A percentile compares a stretch with the other conserved stretches of the same genome.
Evolutionary conservation across 352 stramenopile genomes (phyloP).

Genomic region (Phytopythium montanum): DNA sequence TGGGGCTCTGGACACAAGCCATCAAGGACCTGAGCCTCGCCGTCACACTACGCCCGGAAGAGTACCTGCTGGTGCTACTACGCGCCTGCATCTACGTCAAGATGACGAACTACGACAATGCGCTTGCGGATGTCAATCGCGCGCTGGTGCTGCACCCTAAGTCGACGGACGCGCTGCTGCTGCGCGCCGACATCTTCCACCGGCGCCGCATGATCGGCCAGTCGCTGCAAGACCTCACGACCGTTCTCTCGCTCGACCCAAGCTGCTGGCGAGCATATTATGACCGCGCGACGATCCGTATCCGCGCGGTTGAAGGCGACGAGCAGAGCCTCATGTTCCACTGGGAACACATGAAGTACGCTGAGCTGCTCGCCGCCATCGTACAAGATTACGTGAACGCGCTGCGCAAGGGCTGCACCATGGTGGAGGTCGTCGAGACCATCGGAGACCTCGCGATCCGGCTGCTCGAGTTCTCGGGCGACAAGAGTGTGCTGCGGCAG

Average conservation of each 20-base stretch:
- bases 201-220: slow-evolving; percentile 35
- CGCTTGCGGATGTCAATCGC: slow-evolving; percentile 52
- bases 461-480: slow-evolving; percentile 61
- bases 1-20: slow-evolving; percentile 70
- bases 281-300: slow-evolving; percentile 63
- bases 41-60: slow-evolving; percentile 39
- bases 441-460: slow-evolving; percentile 65
- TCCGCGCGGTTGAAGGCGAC: slow-evolving; percentile 61
- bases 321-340: slow-evolving; percentile 59
- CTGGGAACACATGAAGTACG: slow-evolving; percentile 67
- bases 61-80: slow-evolving; percentile 54
- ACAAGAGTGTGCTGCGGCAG: slow-evolving; percentile 53
- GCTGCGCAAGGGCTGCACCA: slow-evolving; percentile 61
- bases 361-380: slow-evolving; percentile 51
- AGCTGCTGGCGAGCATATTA: slow-evolving; percentile 80
- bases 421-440: slow-evolving; percentile 73
- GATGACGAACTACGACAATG: slow-evolving; percentile 47
- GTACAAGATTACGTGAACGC: slow-evolving; percentile 77
- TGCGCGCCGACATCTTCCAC: slow-evolving; percentile 66
- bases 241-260: slow-evolving; percentile 50
- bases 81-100: slow-evolving; percentile 56
- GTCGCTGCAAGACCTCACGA: slow-evolving; percentile 64
- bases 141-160: slow-evolving; percentile 60
- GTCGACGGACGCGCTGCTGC: slow-evolving; percentile 56
- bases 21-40: slow-evolving; percentile 64